Evolutionary conservation across 176 grass and related monocot species (phyloP).

Genomic region (Musa beccarii): DNA sequence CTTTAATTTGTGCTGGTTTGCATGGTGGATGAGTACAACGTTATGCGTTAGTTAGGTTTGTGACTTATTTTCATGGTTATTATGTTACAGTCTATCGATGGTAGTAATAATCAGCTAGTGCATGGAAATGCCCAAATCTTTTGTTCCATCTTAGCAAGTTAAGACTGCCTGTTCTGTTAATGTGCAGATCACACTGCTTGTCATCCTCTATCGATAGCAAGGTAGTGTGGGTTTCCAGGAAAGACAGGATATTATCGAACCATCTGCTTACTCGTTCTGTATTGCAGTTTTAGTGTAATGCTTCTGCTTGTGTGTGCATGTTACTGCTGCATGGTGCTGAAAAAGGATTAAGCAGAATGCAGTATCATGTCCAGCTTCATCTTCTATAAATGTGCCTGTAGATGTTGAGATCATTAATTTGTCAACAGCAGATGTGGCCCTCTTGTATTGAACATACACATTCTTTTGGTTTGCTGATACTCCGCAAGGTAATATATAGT

Average conservation of each 20-base stretch:
- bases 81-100: background rate
- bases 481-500: background rate
- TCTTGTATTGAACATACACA: background rate
- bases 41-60: background rate
- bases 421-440: background rate
- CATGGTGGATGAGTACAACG: conserved; percentile 1
- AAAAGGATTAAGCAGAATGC: background rate
- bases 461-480: background rate
- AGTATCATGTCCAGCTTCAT: background rate
- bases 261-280: too few species aligned
- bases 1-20: conserved; percentile 42
- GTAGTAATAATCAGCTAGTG: background rate
- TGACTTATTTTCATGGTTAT: background rate
- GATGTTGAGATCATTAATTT: background rate
- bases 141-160: background rate
- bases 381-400: background rate
- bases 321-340: background rate
- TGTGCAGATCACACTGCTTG: background rate
- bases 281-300: too few species aligned
- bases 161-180: background rate
- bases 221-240: background rate
- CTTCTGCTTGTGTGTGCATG: too few species aligned
- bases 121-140: background rate
- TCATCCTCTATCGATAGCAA: background rate
- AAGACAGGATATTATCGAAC: too few species aligned